Evolutionary conservation across 768 basidiomycete genomes (phyloP).

Genomic region (Leccinum incarnatum): DNA sequence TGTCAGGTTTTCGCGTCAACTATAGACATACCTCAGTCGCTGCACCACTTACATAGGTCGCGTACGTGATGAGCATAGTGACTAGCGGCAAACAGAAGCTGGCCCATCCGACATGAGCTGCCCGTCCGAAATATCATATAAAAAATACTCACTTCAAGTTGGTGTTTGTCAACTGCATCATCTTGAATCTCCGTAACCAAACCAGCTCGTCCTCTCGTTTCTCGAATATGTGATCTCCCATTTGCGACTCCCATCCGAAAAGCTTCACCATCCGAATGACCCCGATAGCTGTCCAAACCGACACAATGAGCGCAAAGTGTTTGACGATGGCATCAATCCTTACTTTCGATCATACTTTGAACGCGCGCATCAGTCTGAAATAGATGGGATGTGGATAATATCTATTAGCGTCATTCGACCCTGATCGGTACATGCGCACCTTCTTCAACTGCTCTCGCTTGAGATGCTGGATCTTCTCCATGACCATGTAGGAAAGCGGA

Average conservation of each 20-base stretch:
- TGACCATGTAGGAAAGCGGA: not conserved
- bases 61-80: constrained; percentile 1
- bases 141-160: not conserved
- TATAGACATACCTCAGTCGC: no score
- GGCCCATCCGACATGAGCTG: not conserved
- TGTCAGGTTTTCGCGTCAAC: not conserved
- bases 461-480: not conserved
- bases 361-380: constrained; percentile 1
- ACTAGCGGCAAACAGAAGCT: constrained; percentile 3
- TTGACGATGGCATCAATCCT: not conserved
- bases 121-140: not conserved
- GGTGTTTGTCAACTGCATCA: not conserved
- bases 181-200: not conserved
- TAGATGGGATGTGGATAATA: not conserved
- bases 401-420: not conserved
- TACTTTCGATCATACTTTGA: not conserved
- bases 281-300: not conserved
- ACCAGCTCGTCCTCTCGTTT: constrained; percentile 1
- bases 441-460: constrained; percentile 2
- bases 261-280: constrained; percentile 4
- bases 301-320: not conserved
- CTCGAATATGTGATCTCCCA: not conserved
- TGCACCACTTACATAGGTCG: not conserved
- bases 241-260: constrained; percentile 4
- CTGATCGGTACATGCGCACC: not conserved